Evolutionary conservation across 371 early-diverging fungal species (phyloP).

Genomic region (Saksenaea vasiformis): DNA sequence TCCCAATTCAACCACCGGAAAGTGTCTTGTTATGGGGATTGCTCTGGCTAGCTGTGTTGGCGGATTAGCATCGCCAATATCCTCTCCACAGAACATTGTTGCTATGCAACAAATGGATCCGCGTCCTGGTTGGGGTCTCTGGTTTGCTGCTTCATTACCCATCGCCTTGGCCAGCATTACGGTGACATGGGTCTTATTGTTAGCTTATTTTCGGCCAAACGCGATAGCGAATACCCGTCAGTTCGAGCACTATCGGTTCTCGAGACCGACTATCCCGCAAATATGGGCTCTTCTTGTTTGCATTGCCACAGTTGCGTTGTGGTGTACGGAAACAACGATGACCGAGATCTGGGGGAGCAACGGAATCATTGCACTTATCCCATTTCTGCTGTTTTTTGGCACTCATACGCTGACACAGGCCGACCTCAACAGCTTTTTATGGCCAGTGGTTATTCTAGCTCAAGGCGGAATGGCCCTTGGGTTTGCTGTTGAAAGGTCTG

Average conservation of each 20-base stretch:
- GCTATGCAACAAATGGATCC: constrained; percentile 86
- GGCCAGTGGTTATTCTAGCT: constrained; percentile 66
- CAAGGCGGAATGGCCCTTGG: constrained; percentile 95
- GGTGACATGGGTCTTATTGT: constrained; percentile 76
- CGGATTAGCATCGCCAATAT: constrained; percentile 94
- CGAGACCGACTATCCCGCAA: constrained; percentile 35
- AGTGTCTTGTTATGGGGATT: constrained; percentile 88
- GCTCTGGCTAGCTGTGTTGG: constrained; percentile 94
- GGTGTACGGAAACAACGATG: constrained; percentile 84
- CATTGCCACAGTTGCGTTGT: constrained; percentile 72
- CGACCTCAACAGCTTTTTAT: background rate
- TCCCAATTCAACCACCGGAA: constrained; percentile 49
- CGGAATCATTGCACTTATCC: constrained; percentile 90
- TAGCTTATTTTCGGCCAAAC: constrained; percentile 64
- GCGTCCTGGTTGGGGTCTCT: constrained; percentile 80
- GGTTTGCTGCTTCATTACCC: constrained; percentile 81
- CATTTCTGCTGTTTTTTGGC: constrained; percentile 72
- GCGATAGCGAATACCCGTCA: constrained; percentile 12
- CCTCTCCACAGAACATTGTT: constrained; percentile 92
- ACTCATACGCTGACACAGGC: background rate
- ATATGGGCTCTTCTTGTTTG: constrained; percentile 58
- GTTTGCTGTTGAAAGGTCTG: constrained; percentile 84
- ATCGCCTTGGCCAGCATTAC: constrained; percentile 69
- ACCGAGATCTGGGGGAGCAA: constrained; percentile 82
- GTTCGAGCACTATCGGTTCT: background rate